Conservation (phyloP, 1,139 yeast genomes). For the Hyphopichia burtonii region DNA sequence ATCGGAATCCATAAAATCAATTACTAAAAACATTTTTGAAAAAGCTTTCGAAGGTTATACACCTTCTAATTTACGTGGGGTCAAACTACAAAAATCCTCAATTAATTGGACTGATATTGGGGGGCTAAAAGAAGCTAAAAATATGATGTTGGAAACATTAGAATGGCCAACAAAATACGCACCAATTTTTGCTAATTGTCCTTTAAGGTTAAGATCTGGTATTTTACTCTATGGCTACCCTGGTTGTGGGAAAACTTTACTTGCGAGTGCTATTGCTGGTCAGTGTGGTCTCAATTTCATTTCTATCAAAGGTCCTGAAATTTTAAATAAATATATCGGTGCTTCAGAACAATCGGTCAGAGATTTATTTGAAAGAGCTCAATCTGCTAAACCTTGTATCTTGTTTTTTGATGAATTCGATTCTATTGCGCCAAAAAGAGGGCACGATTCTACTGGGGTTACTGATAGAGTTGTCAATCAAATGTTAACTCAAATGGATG, state of each 20-base stretch:
- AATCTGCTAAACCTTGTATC: slow-evolving; percentile 91
- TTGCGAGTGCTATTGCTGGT: slow-evolving; percentile 92
- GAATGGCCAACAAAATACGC: slow-evolving; percentile 98
- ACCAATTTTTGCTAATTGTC: slow-evolving; percentile 87
- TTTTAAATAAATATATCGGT: slow-evolving; percentile 92
- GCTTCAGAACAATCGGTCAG: slow-evolving; percentile 95
- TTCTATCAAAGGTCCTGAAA: slow-evolving; percentile 94
- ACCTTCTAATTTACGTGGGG: slow-evolving; percentile 85
- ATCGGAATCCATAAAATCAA: slow-evolving; percentile 11
- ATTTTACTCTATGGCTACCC: slow-evolving; percentile 91
- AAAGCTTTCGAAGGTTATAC: slow-evolving; percentile 65
- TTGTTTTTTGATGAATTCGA: slow-evolving; percentile 95
- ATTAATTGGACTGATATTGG: slow-evolving; percentile 89
- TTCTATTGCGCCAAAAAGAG: slow-evolving; percentile 96
- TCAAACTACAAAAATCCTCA: slow-evolving; percentile 74
- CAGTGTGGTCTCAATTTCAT: slow-evolving; percentile 94
- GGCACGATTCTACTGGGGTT: slow-evolving; percentile 97
- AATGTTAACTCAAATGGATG: slow-evolving; percentile 97
- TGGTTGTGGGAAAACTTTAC: slow-evolving; percentile 93
- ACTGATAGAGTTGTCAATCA: slow-evolving; percentile 98
- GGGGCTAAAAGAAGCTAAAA: slow-evolving; percentile 76
- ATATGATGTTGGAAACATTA: slow-evolving; percentile 74
- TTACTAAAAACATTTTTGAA: slow-evolving; percentile 41
- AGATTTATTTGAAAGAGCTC: slow-evolving; percentile 91
- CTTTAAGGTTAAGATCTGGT: slow-evolving; percentile 85